phyloP scores from a whole-genome alignment of 1,284 basidiomycete species.

The Malassezia obtusa region DNA sequence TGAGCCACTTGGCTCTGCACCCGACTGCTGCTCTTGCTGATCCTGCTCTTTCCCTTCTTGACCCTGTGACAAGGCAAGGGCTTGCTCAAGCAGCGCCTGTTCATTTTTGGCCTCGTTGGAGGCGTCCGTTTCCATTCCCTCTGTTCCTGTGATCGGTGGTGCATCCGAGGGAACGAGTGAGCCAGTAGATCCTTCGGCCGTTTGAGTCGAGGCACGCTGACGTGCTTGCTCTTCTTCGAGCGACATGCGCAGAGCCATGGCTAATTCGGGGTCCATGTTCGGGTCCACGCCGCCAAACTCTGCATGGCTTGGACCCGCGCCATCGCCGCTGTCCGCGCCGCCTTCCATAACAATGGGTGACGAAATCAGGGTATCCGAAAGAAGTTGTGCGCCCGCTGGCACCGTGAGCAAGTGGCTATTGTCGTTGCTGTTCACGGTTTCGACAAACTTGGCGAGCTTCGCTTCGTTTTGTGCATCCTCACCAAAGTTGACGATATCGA shows the following conservation, averaged over 20 bases:
- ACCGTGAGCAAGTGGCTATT: constrained; percentile 73
- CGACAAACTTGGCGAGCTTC: constrained; percentile 66
- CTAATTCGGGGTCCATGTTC: constrained; percentile 86
- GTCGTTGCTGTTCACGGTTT: constrained; percentile 64
- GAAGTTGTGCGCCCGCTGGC: constrained; percentile 60
- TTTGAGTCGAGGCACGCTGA: constrained; percentile 50
- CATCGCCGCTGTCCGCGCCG: constrained; percentile 53
- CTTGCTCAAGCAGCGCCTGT: constrained; percentile 38
- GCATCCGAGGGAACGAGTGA: constrained; percentile 37
- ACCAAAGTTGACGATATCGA: constrained; percentile 75
- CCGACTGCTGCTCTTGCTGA: constrained; percentile 25
- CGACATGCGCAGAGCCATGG: constrained; percentile 95
- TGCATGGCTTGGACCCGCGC: constrained; percentile 30
- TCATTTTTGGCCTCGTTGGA: constrained; percentile 31
- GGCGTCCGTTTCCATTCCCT: constrained; percentile 15
- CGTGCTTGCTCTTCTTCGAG: constrained; percentile 92
- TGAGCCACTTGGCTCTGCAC: too few relatives aligned
- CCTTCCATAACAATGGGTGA: constrained; percentile 77
- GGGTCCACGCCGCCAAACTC: constrained; percentile 82
- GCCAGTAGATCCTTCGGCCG: constrained; percentile 26
- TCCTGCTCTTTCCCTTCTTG: too few relatives aligned
- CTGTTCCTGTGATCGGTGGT: constrained; percentile 35
- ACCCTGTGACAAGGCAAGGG: constrained; percentile 31
- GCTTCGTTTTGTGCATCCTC: constrained; percentile 54
- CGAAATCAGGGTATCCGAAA: constrained; percentile 72